These are phyloP conservation scores for Cladobotryum mycophilum DNA, from an alignment of 2,329 filamentous ascomycete species.

Conservation along the genomic window DNA sequence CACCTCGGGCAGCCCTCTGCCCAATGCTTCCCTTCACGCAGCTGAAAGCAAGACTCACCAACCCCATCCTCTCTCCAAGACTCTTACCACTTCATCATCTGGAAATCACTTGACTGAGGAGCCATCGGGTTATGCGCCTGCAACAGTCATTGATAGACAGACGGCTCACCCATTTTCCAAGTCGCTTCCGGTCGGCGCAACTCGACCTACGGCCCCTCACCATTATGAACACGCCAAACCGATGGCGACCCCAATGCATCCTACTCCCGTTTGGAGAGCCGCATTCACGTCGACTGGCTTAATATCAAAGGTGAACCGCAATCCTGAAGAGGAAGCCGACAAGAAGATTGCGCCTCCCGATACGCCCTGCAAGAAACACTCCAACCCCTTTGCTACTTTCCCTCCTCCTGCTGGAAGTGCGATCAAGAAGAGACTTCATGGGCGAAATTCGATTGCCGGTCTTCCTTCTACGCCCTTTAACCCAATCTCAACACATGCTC, in stretches of 20 bases:
- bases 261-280: slow-evolving; percentile 62
- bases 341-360: slow-evolving; percentile 73
- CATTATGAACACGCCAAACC: slow-evolving; percentile 24
- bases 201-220: slow-evolving; percentile 26
- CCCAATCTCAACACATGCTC: slow-evolving; percentile 42
- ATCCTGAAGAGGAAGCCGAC: slow-evolving; percentile 60
- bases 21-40: slow-evolving; percentile 47
- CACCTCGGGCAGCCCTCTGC: slow-evolving; percentile 44
- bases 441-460: slow-evolving; percentile 62
- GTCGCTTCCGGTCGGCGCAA: slow-evolving; percentile 34
- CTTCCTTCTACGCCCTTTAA: slow-evolving; percentile 79
- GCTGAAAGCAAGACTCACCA: slow-evolving; percentile 43
- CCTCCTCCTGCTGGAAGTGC: slow-evolving; percentile 53
- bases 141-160: slow-evolving; percentile 21
- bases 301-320: slow-evolving; percentile 88
- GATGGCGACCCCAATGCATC: slow-evolving; percentile 41
- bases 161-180: slow-evolving; percentile 32
- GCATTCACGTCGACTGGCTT: slow-evolving; percentile 93
- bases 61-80: slow-evolving; percentile 79
- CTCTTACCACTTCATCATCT: slow-evolving; percentile 81
- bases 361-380: slow-evolving; percentile 88
- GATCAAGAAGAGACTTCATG: slow-evolving; percentile 57
- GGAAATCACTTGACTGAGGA: slow-evolving; percentile 72
- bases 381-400: slow-evolving; percentile 61
- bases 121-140: slow-evolving; percentile 33